These are phyloP conservation scores for Hypericum perforatum DNA, from an alignment of 345 rosid species.

Conservation along the genomic window DNA sequence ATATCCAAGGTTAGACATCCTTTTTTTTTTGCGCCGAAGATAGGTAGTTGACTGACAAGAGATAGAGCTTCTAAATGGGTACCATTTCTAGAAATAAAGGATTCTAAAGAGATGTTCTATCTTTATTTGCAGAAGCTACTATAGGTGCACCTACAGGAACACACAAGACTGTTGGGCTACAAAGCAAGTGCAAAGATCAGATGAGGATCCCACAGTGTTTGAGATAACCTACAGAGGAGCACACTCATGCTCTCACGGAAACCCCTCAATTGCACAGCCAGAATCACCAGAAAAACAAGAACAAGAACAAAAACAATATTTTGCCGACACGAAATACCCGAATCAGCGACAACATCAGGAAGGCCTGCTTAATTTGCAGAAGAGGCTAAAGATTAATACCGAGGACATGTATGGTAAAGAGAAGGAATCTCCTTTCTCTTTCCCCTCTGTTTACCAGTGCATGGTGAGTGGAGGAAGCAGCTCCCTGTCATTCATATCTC, in stretches of 20 bases:
- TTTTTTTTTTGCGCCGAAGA: neutral
- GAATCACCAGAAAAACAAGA: neutral
- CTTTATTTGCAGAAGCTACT: slow-evolving; percentile 55
- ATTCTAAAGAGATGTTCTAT: neutral
- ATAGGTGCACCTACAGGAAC: slow-evolving; percentile 67
- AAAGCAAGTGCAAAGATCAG: slow-evolving; percentile 82
- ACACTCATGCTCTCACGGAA: slow-evolving; percentile 44
- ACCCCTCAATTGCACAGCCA: neutral
- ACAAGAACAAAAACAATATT: too few relatives aligned
- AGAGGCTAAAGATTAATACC: neutral
- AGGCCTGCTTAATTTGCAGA: neutral
- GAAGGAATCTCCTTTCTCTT: slow-evolving; percentile 36
- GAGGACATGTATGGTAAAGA: slow-evolving; percentile 14
- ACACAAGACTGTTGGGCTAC: slow-evolving; percentile 64
- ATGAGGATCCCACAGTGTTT: slow-evolving; percentile 63
- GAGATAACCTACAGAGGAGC: slow-evolving; percentile 64
- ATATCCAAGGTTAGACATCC: slow-evolving; percentile 13
- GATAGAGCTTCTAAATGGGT: too few relatives aligned
- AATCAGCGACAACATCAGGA: neutral
- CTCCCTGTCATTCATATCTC: slow-evolving; percentile 38
- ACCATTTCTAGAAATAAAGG: neutral
- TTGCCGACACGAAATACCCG: neutral
- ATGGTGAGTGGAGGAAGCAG: slow-evolving; percentile 15
- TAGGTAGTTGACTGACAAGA: too few relatives aligned
- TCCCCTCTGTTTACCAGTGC: slow-evolving; percentile 41